Percentiles rank a stretch among this genome's conserved stretches.
phyloP scores from a whole-genome alignment of 2,329 filamentous ascomycete genomes.

The Trichoderma koningiopsis region DNA sequence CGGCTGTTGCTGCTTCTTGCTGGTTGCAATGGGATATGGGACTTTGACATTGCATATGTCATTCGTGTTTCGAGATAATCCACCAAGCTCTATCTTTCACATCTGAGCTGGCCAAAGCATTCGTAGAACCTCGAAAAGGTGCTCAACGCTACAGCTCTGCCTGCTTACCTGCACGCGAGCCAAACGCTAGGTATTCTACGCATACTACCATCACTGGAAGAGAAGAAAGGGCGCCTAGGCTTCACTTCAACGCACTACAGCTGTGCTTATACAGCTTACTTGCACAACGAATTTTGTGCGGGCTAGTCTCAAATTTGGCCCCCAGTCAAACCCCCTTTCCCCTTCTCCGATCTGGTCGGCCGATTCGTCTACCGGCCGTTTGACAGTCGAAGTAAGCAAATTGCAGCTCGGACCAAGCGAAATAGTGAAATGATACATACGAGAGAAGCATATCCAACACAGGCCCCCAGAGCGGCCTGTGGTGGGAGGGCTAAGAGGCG shows the following conservation, averaged over 20 bases:
- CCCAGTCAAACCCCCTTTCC: background rate
- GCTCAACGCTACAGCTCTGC: background rate
- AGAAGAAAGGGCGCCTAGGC: background rate
- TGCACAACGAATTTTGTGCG: background rate
- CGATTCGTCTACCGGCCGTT: constrained; percentile 2
- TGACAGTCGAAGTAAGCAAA: background rate
- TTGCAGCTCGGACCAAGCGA: constrained; percentile 1
- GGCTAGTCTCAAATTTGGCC: background rate
- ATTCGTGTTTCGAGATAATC: background rate
- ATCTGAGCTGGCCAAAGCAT: background rate
- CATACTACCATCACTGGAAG: background rate
- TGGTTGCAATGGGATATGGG: background rate
- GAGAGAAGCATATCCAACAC: background rate
- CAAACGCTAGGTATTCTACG: background rate
- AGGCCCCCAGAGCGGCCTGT: background rate
- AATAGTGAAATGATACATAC: background rate
- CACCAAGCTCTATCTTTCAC: background rate
- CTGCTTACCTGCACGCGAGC: background rate
- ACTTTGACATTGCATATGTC: background rate
- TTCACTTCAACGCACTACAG: background rate
- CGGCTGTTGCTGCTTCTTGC: background rate
- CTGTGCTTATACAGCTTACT: background rate
- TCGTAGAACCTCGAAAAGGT: background rate
- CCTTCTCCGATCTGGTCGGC: constrained; percentile 15
- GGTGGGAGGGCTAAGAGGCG: background rate